phyloP scores from a whole-genome alignment of 345 rosid genomes.

The Hypericum perforatum region DNA sequence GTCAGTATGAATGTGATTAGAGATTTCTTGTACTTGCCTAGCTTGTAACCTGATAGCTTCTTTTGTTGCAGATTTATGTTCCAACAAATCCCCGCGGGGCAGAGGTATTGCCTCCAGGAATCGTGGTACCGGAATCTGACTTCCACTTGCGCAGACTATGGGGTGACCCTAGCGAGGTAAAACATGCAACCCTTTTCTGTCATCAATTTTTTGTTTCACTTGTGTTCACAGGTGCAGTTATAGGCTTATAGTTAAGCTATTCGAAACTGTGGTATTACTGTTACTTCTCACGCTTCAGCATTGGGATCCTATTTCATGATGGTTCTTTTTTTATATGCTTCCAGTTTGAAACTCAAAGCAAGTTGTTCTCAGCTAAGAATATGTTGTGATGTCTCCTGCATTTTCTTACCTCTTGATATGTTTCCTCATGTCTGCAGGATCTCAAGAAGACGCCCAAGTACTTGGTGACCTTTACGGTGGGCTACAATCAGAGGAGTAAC shows the following conservation, averaged over 20 bases:
- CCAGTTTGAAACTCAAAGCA: no score
- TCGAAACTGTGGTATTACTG: no score
- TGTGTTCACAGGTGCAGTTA: no score
- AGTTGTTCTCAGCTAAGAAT: no score
- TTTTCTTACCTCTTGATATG: not conserved
- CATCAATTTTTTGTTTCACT: no score
- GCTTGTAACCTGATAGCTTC: not conserved
- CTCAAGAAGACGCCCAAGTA: slow-evolving; percentile 70
- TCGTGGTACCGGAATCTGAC: slow-evolving; percentile 71
- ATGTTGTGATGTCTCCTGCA: not conserved
- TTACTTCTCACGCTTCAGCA: no score
- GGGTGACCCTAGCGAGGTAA: slow-evolving; percentile 94
- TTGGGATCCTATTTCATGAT: no score
- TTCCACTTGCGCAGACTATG: slow-evolving; percentile 78
- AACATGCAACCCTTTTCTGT: not conserved
- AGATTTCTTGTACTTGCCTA: no score
- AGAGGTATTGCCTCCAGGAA: slow-evolving; percentile 85
- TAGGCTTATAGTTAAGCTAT: no score
- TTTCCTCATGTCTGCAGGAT: slow-evolving; percentile 44
- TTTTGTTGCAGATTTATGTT: slow-evolving; percentile 54
- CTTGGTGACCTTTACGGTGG: slow-evolving; percentile 79
- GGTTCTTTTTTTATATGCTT: no score
- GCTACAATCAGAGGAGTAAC: slow-evolving; percentile 56
- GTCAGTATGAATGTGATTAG: no score
- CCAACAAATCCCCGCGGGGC: slow-evolving; percentile 88